Conservation (phyloP, 1,284 basidiomycete genomes). For the Filobasidium uniguttulatum region DNA sequence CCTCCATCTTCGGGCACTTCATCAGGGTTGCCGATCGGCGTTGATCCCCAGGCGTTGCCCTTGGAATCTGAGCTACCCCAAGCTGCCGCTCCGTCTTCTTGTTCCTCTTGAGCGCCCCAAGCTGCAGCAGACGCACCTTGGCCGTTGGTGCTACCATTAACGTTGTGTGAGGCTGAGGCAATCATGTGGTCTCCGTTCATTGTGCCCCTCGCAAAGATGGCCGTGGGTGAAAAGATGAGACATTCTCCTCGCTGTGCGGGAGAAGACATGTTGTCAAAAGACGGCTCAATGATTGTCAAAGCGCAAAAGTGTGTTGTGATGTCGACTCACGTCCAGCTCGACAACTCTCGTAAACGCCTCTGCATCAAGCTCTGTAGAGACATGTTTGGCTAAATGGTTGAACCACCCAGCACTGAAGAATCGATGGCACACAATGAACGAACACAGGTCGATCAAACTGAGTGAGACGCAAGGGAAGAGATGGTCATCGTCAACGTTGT, state of each 20-base stretch:
- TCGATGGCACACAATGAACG: conserved; percentile 50
- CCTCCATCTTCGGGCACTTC: neutral
- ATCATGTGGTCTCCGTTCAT: neutral
- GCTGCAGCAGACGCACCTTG: neutral
- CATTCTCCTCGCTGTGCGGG: conserved; percentile 5
- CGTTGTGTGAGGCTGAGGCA: neutral
- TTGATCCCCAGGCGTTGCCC: too few relatives aligned
- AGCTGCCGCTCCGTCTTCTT: too few relatives aligned
- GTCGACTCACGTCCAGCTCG: conserved; percentile 43
- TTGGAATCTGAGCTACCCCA: neutral
- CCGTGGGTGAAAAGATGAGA: conserved; percentile 11
- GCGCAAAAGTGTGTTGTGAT: too few relatives aligned
- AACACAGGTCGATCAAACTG: conserved; percentile 52
- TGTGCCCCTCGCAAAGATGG: conserved; percentile 3
- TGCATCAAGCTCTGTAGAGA: conserved; percentile 47
- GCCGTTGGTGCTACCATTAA: neutral
- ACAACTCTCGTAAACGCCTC: conserved; percentile 55
- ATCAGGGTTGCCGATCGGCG: neutral
- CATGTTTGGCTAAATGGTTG: conserved; percentile 51
- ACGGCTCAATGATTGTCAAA: neutral
- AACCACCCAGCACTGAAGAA: conserved; percentile 63
- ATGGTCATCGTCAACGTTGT: neutral
- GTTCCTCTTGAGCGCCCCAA: neutral
- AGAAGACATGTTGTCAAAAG: neutral
- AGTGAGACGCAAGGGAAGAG: neutral